These are phyloP conservation scores for Irpex sp. DNA, from an alignment of 1,284 basidiomycete species.

Conservation along the genomic window DNA sequence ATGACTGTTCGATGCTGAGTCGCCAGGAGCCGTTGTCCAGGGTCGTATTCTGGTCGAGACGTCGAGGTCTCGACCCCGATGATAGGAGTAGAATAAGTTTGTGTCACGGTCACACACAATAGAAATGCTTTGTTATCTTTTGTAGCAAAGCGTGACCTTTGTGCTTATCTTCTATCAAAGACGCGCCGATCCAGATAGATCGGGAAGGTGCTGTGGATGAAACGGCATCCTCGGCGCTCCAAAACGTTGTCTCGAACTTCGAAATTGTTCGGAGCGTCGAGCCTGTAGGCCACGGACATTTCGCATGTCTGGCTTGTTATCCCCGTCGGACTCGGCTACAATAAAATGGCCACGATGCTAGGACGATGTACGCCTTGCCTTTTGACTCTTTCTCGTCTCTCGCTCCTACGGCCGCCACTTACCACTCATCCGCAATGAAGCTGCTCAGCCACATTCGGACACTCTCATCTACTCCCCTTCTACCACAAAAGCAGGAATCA, in stretches of 20 bases:
- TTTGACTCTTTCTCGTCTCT: neutral
- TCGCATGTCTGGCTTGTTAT: neutral
- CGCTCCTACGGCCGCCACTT: neutral
- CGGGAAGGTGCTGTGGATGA: neutral
- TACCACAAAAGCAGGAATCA: neutral
- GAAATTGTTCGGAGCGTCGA: neutral
- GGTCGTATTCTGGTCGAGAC: too few relatives aligned
- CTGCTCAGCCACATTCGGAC: neutral
- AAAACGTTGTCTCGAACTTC: neutral
- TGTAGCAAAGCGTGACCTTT: neutral
- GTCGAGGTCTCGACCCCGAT: neutral
- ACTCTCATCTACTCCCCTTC: neutral
- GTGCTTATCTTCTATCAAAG: neutral
- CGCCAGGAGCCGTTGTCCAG: neutral
- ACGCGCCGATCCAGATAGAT: neutral
- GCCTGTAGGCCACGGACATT: neutral
- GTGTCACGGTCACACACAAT: neutral
- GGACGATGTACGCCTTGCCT: neutral
- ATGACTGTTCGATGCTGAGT: neutral
- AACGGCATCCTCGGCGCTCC: neutral
- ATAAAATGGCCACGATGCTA: neutral
- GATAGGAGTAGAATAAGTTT: neutral
- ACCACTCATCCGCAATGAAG: neutral
- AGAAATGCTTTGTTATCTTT: neutral
- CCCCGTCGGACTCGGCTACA: neutral